Evolutionary conservation across 2,329 filamentous ascomycete species (phyloP), one percentile per base, ranked within the genome.

Genomic region (Fusarium decemcellulare): DNA sequence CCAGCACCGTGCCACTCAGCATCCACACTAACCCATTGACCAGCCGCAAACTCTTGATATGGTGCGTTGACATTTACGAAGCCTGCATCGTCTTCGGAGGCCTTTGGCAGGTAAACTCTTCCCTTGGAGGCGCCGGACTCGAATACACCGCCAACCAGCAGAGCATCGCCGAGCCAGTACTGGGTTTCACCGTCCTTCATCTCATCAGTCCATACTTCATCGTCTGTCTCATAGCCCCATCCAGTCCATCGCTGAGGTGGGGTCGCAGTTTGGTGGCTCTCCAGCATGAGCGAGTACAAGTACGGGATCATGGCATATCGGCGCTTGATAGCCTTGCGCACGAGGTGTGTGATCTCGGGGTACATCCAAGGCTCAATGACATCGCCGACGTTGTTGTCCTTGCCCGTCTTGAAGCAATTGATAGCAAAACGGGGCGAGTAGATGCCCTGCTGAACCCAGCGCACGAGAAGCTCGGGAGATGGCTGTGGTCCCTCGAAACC

Each of bases 341-440:
- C 82, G 2, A 91, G 78, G 0, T 86, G 87, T 0, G 90, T 89
- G 30, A 90, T 89, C 37, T 90, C 86, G 0, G 90, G 89, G 73
- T 93, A 92, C 90, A 93, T 93, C 90, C 91, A 93, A 0, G 91
- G 91, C 79, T 93, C 91, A 61, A 93, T 93, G 1, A 93, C 91
- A 37, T 92, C 91, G 8, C 91, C 91, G 27, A 92, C 84, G 0
- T 83, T 83, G 72, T 90, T 93, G 77, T 93, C 89, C 1, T 86
- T 81, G 0, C 87, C 85, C 0, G 92, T 93, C 80, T 93, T 93
- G 86, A 91, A 93, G 78, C 91, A 93, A 78, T 93, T 93, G 81
- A 93, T 93, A 11, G 91, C 90, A 72, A 93, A 93, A 0, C 91
- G 88, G 0, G 89, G 86, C 2, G 90, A 91, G 79, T 93, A 87